phyloP scores from a whole-genome alignment of 2,329 filamentous ascomycete species.

The Apiospora malaysiana region DNA sequence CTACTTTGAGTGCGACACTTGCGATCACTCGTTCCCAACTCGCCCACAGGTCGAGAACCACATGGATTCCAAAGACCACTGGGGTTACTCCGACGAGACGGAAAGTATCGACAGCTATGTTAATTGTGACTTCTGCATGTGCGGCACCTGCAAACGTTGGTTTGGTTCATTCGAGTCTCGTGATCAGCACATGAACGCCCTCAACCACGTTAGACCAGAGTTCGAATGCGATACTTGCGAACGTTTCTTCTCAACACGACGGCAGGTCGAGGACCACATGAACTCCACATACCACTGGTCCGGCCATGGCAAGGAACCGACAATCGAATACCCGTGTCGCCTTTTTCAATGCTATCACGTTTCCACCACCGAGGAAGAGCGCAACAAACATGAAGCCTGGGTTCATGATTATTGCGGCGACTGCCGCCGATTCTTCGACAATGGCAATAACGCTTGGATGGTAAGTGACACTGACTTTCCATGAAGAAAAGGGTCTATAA shows the following conservation, averaged over 20 bases:
- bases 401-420: conserved; percentile 41
- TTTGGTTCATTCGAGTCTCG: conserved; percentile 25
- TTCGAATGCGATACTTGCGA: conserved; percentile 32
- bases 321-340: conserved; percentile 31
- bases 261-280: neutral
- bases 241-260: neutral
- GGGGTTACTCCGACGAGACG: no score
- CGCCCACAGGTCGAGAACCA: no score
- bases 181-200: conserved; percentile 38
- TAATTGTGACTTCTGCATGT: neutral
- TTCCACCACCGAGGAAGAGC: conserved; percentile 26
- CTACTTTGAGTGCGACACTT: no score
- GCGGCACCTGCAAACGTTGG: neutral
- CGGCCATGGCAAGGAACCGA: neutral
- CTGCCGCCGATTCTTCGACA: conserved; percentile 42
- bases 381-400: conserved; percentile 36
- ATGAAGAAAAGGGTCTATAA: neutral
- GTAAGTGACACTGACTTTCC: conserved; percentile 28
- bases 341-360: conserved; percentile 31
- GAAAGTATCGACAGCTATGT: no score
- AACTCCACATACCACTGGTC: neutral
- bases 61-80: no score
- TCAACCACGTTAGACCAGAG: conserved; percentile 31
- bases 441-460: conserved; percentile 39
- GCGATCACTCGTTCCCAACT: no score